Base-by-base conservation (phyloP, 441 rosid genomes). In the Biscutella auriculata region DNA sequence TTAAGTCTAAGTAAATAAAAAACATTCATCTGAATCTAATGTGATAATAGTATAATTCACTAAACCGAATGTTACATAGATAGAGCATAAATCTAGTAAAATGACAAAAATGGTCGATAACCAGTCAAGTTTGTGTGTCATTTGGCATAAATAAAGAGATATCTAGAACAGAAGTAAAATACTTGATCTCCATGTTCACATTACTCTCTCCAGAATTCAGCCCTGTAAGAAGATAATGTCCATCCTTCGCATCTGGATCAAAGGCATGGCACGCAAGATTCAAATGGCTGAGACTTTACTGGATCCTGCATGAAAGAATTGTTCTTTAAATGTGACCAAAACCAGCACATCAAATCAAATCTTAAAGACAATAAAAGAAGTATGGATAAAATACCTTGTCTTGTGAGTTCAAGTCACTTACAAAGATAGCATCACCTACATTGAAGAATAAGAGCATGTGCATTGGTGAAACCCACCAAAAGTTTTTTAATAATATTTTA, bases 361-460 rank as follows among this genome's bases (percentile, higher is more conserved):
- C 39, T 47, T 11, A 8, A n/a, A n/a, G 36, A 26, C 14, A 27
- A 37, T 2, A 11, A 60, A 53, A 3, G 58, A 51, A 10, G 30
- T 4, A 39, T 45, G 14, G 4, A 40, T 62, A 57, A 11, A 58
- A 64, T 34, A 90, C 99, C 96, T 90, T 94, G 58, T 94, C 97
- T 67, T 87, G 95, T 44, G 99, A 87, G 70, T 90, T 94, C 73
- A 87, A 72, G 76, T 94, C 99, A 69, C 97, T 82, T 5, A 94
- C 67, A 70, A 94, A 94, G 48, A 94, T 75, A 40, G 94, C 79
- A 73, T 94, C 99, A 34, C 96, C 96, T 15, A 83, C 94, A 70
- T 89, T 89, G 73, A 89, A 89, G 68, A 94, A n/a, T n/a, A n/a
- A n/a, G n/a, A n/a, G n/a, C n/a, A n/a, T n/a, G n/a, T n/a, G n/a